These are phyloP conservation scores for Penicillium sp. DNA, from an alignment of 2,329 filamentous ascomycete genomes.

Conservation along the genomic window DNA sequence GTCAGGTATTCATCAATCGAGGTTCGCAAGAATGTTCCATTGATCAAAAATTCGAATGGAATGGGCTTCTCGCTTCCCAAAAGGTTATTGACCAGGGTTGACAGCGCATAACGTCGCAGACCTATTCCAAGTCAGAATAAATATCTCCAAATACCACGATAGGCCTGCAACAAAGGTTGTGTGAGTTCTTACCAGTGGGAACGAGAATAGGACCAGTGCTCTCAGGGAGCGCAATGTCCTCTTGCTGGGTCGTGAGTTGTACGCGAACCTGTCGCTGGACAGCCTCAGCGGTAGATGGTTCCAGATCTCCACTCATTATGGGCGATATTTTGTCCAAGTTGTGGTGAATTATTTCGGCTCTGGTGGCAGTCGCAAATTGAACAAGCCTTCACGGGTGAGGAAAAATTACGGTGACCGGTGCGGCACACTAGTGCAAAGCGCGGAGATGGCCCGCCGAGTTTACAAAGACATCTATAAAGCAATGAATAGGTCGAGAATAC, in stretches of 20 bases:
- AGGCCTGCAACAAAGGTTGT: conserved; percentile 1
- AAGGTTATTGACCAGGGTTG: conserved; percentile 65
- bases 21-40: conserved; percentile 86
- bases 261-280: conserved; percentile 57
- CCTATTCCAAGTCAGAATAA: conserved; percentile 41
- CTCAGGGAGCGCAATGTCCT: conserved; percentile 58
- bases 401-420: conserved; percentile 48
- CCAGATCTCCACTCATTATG: conserved; percentile 34
- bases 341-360: conserved; percentile 21
- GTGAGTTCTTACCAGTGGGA: conserved; percentile 54
- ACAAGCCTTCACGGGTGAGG: conserved; percentile 36
- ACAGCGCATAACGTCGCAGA: conserved; percentile 62
- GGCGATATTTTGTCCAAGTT: conserved; percentile 15
- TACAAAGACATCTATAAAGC: not conserved
- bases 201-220: conserved; percentile 61
- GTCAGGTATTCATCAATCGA: conserved; percentile 90
- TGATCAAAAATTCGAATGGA: conserved; percentile 86
- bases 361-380: conserved; percentile 34
- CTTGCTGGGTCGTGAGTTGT: conserved; percentile 57
- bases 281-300: conserved; percentile 28
- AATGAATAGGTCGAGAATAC: not conserved
- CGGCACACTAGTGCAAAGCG: conserved; percentile 46
- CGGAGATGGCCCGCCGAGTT: conserved; percentile 34
- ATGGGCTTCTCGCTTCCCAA: conserved; percentile 57
- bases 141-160: conserved; percentile 8